A percentile compares a stretch with the other conserved stretches of the same genome.
These are phyloP conservation scores for Fusarium clavum DNA, from an alignment of 2,329 filamentous ascomycete genomes.

Conservation along the genomic window DNA sequence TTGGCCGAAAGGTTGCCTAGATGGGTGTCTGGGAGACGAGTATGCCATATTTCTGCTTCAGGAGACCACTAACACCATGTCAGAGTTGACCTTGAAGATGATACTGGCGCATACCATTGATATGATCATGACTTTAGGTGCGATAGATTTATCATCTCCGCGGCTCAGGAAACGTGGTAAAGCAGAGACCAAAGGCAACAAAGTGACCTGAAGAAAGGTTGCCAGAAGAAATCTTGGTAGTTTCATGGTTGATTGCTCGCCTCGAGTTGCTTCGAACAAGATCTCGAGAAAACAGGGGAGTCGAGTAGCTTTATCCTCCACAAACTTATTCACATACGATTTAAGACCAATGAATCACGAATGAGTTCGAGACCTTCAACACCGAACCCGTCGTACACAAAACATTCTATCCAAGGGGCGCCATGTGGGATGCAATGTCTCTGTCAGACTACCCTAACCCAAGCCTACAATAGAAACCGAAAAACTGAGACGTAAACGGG, in stretches of 20 bases:
- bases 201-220: not conserved
- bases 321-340: no score
- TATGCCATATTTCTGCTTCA: conserved; percentile 72
- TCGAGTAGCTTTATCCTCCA: conserved; percentile 16
- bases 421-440: conserved; percentile 36
- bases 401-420: conserved; percentile 2
- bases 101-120: conserved; percentile 63
- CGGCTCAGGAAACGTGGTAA: not conserved
- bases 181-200: conserved; percentile 1
- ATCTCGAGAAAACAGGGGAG: not conserved
- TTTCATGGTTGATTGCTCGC: conserved; percentile 20
- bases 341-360: not conserved
- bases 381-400: conserved; percentile 23
- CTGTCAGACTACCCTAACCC: conserved; percentile 26
- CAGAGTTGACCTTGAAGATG: conserved; percentile 1
- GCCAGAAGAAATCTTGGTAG: conserved; percentile 8
- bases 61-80: conserved; percentile 64
- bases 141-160: conserved; percentile 45
- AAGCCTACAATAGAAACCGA: conserved; percentile 1
- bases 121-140: conserved; percentile 72
- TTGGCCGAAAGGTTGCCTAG: conserved; percentile 67
- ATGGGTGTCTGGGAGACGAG: conserved; percentile 57
- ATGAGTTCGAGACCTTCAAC: conserved; percentile 17
- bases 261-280: not conserved
- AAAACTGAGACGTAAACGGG: not conserved